Percentiles rank a stretch among this genome's conserved stretches.
phyloP scores from a whole-genome alignment of 208 protist species.

The Endotrypanum monterogeii region DNA sequence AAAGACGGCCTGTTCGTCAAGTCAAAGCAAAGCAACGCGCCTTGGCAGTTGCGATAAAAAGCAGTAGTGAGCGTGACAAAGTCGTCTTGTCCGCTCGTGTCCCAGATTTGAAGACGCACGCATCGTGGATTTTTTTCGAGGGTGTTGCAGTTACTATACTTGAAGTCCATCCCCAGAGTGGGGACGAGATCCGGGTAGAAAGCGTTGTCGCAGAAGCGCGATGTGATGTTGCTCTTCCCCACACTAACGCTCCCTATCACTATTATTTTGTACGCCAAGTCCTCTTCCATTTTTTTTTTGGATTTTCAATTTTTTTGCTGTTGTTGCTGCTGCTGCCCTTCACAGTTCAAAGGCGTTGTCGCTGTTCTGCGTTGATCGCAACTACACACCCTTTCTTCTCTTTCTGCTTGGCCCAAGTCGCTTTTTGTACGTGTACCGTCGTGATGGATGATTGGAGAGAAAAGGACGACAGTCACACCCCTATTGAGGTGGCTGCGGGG shows the following conservation, averaged over 20 bases:
- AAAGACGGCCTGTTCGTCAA: constrained; percentile 93
- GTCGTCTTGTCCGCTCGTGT: constrained; percentile 90
- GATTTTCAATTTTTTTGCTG: neutral
- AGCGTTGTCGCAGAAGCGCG: constrained; percentile 82
- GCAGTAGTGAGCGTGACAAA: constrained; percentile 91
- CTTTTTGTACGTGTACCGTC: too few species aligned
- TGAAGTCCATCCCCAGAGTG: constrained; percentile 90
- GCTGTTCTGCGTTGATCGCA: neutral
- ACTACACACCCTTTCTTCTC: too few species aligned
- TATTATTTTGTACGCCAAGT: constrained; percentile 91
- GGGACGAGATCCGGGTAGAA: constrained; percentile 85
- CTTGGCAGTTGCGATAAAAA: constrained; percentile 93
- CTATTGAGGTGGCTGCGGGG: neutral
- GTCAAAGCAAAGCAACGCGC: constrained; percentile 96
- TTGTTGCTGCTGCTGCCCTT: neutral
- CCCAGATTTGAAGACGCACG: constrained; percentile 90
- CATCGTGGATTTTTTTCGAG: constrained; percentile 68
- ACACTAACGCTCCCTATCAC: constrained; percentile 92
- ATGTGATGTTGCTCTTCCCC: constrained; percentile 90
- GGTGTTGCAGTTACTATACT: constrained; percentile 78
- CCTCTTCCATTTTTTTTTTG: constrained; percentile 52
- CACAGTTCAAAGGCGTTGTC: too few species aligned
- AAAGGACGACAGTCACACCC: too few species aligned
- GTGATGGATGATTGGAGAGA: too few species aligned
- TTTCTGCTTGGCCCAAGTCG: neutral